phyloP scores from a whole-genome alignment of 768 basidiomycete species.

The Xerocomus potaroensis region DNA sequence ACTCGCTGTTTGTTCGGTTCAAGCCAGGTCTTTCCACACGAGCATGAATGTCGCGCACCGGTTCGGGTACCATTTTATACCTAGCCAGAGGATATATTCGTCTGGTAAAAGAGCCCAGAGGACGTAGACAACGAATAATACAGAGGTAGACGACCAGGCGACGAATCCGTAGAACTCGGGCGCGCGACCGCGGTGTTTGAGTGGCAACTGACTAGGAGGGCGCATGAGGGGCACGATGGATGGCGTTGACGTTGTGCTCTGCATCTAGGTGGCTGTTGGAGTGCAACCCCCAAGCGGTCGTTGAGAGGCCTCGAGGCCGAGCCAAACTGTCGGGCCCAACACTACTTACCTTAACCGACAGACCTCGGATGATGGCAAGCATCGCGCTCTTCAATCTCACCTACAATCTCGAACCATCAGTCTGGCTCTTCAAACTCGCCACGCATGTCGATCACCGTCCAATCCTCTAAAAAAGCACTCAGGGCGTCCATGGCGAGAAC shows the following conservation, averaged over 20 bases:
- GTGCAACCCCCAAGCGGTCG: too few relatives aligned
- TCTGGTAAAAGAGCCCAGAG: slow-evolving; percentile 83
- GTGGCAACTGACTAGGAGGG: slow-evolving; percentile 36
- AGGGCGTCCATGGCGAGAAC: slow-evolving; percentile 46
- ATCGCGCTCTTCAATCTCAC: background rate
- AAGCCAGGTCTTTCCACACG: background rate
- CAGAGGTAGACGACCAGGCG: slow-evolving; percentile 72
- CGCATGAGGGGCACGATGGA: slow-evolving; percentile 43
- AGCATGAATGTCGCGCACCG: slow-evolving; percentile 45
- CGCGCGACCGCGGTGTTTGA: slow-evolving; percentile 58
- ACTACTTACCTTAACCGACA: too few relatives aligned
- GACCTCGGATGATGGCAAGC: too few relatives aligned
- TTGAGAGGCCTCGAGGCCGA: background rate
- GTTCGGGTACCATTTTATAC: slow-evolving; percentile 85
- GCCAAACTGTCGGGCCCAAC: slow-evolving; percentile 11
- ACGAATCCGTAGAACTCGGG: slow-evolving; percentile 91
- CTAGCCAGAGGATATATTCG: slow-evolving; percentile 56
- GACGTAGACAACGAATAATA: slow-evolving; percentile 65
- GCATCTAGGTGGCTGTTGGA: slow-evolving; percentile 9
- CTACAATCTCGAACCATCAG: background rate
- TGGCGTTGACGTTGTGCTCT: slow-evolving; percentile 35
- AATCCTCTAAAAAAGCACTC: slow-evolving; percentile 48
- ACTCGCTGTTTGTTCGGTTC: slow-evolving; percentile 53
- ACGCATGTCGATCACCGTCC: slow-evolving; percentile 29
- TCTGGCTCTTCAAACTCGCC: background rate